Base-by-base conservation (phyloP, 345 rosid species). In the Citrus glauca region DNA sequence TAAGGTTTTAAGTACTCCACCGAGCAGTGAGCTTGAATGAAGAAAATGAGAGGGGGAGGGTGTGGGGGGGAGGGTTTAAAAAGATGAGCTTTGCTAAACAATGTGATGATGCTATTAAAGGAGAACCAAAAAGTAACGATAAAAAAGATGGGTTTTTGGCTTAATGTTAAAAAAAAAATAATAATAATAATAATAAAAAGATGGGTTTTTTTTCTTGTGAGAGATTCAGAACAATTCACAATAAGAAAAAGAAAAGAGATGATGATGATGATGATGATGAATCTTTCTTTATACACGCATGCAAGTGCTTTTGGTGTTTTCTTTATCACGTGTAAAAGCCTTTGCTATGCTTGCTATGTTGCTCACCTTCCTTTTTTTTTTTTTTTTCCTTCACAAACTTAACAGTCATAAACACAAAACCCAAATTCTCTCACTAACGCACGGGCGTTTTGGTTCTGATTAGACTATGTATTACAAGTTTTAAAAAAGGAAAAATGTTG, bases 251-350 rank as follows among this genome's bases (percentile, higher is more conserved):
- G 27, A 57, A 53, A 60, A 42, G 64, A 74, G 89, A 76, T 80
- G 91, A 80, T 61, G 92, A 80, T 61, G 92, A 80, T 77, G 85
- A 73, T 69, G 91, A 78, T 77, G 88, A 81, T 80, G 92, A 84
- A 82, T 89, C 57, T 66, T n/a, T 65, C 89, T 91, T 83, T 87
- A 85, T 88, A 90, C 95, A 94, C 94, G 98, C 99, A 95, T 92
- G 99, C 98, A 93, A 93, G 82, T 83, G 89, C 92, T 88, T 91
- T 91, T 86, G 84, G 89, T 84, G 97, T 80, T 86, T 91, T 91
- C 96, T 86, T 86, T 90, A 90, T 91, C 99, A 95, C 96, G 99
- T 95, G 99, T 90, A 87, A 92, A 90, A 86, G 90, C 77, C 83
- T 78, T 45, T 69, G 74, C 69, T 81, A 80, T 71, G 35, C 79